These are phyloP conservation scores for Hyparrhenia diplandra DNA, from an alignment of 176 grass and related monocot genomes.

Conservation along the genomic window DNA sequence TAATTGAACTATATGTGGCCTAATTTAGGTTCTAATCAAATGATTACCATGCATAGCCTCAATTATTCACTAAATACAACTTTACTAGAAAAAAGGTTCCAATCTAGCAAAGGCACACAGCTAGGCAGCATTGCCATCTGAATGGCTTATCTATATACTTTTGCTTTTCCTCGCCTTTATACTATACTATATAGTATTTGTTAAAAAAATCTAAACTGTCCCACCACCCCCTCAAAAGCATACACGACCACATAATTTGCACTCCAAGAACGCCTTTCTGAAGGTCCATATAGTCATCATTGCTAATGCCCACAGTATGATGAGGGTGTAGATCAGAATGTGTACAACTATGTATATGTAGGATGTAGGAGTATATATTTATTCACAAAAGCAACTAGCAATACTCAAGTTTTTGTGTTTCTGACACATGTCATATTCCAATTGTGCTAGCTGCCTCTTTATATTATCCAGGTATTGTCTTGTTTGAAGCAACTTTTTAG, in stretches of 20 bases:
- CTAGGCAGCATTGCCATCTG: slow-evolving; percentile 29
- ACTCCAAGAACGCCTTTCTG: slow-evolving; percentile 33
- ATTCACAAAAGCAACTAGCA: slow-evolving; percentile 22
- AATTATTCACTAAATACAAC: slow-evolving; percentile 8
- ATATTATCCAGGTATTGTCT: slow-evolving; percentile 36
- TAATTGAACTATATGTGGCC: background rate
- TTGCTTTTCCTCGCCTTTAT: slow-evolving; percentile 30
- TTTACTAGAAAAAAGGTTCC: slow-evolving; percentile 20
- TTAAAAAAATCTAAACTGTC: slow-evolving; percentile 41
- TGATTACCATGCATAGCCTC: background rate
- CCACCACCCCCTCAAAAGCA: slow-evolving; percentile 62
- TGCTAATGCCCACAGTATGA: slow-evolving; percentile 21
- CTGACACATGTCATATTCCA: slow-evolving; percentile 18
- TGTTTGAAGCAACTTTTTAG: slow-evolving; percentile 21
- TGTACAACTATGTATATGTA: background rate
- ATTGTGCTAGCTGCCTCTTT: slow-evolving; percentile 6
- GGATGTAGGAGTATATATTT: background rate
- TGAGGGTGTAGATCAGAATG: background rate
- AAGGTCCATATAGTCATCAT: slow-evolving; percentile 50
- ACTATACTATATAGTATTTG: background rate
- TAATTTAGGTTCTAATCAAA: slow-evolving; percentile 10
- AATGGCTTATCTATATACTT: slow-evolving; percentile 34
- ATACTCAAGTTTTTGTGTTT: slow-evolving; percentile 7
- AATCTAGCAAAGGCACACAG: slow-evolving; percentile 26
- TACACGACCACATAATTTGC: slow-evolving; percentile 56